Percentiles rank a stretch among this genome's conserved stretches.
Evolutionary conservation across 805 yeast species (phyloP).

Genomic region (Candida ortonii): DNA sequence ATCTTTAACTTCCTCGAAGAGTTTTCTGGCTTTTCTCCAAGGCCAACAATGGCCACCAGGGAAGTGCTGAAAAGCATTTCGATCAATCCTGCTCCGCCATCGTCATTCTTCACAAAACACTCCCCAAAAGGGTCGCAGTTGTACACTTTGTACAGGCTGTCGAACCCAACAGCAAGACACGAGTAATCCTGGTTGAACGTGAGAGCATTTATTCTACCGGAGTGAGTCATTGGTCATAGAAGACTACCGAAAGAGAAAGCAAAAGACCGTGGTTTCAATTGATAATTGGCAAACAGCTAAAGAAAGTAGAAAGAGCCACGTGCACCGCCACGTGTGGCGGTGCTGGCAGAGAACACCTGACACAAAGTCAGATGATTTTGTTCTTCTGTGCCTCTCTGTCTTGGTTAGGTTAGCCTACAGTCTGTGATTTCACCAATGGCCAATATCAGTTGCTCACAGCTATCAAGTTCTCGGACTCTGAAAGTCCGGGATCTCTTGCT

Average conservation of each 20-base stretch:
- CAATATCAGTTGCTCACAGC: no score
- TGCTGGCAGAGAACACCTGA: no score
- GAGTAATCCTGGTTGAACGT: constrained; percentile 83
- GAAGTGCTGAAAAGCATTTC: constrained; percentile 93
- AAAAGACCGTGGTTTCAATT: not conserved
- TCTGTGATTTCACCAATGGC: no score
- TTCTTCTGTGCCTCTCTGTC: no score
- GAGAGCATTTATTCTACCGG: constrained; percentile 12
- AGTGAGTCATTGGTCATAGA: constrained; percentile 12
- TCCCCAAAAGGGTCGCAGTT: constrained; percentile 86
- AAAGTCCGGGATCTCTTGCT: no score
- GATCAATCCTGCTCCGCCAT: constrained; percentile 63
- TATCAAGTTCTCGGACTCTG: no score
- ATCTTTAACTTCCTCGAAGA: constrained; percentile 82
- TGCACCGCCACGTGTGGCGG: no score
- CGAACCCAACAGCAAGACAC: constrained; percentile 75
- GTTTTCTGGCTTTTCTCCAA: constrained; percentile 64
- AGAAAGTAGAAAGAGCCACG: no score
- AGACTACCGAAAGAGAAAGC: no score
- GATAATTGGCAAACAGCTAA: no score
- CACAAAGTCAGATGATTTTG: no score
- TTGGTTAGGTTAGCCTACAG: no score
- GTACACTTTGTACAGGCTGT: constrained; percentile 65
- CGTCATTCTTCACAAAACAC: constrained; percentile 48
- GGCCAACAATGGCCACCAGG: constrained; percentile 77